Percentiles rank a stretch among this genome's conserved stretches.
Evolutionary conservation across 129 eudicot genomes (phyloP).

Genomic region (Flaveria robusta): DNA sequence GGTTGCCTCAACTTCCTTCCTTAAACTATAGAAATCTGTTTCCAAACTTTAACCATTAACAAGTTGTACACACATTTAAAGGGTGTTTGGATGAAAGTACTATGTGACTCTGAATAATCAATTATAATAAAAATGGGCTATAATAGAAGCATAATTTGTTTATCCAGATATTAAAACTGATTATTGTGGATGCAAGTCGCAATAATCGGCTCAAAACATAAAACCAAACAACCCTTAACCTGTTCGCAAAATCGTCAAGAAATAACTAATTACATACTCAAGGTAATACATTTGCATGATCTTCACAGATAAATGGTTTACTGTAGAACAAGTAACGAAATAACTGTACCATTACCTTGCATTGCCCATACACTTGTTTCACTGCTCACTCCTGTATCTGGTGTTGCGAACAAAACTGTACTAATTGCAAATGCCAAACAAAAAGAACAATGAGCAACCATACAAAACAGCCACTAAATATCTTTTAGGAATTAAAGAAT

Average conservation of each 20-base stretch:
- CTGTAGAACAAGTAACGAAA: background rate
- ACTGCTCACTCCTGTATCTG: slow-evolving; percentile 69
- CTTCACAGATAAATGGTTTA: background rate
- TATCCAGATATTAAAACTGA: background rate
- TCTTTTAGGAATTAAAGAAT: background rate
- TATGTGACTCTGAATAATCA: background rate
- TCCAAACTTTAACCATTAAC: slow-evolving; percentile 11
- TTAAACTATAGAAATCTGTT: slow-evolving; percentile 78
- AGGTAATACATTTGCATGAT: background rate
- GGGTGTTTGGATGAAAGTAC: background rate
- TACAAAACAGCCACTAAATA: background rate
- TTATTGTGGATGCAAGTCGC: background rate
- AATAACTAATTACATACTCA: background rate
- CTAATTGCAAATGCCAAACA: slow-evolving; percentile 39
- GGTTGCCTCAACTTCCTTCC: slow-evolving; percentile 73
- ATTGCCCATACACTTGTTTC: slow-evolving; percentile 89
- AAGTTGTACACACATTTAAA: background rate
- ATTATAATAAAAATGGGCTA: background rate
- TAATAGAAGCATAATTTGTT: background rate
- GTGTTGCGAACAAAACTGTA: slow-evolving; percentile 56
- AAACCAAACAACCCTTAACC: slow-evolving; percentile 7
- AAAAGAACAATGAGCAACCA: slow-evolving; percentile 34
- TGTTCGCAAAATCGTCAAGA: background rate
- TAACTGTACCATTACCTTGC: slow-evolving; percentile 59
- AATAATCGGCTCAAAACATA: background rate